A percentile compares a stretch with the other conserved stretches of the same genome.
These are phyloP conservation scores for Morella rubra DNA, from an alignment of 306 rosid genomes.

Conservation along the genomic window DNA sequence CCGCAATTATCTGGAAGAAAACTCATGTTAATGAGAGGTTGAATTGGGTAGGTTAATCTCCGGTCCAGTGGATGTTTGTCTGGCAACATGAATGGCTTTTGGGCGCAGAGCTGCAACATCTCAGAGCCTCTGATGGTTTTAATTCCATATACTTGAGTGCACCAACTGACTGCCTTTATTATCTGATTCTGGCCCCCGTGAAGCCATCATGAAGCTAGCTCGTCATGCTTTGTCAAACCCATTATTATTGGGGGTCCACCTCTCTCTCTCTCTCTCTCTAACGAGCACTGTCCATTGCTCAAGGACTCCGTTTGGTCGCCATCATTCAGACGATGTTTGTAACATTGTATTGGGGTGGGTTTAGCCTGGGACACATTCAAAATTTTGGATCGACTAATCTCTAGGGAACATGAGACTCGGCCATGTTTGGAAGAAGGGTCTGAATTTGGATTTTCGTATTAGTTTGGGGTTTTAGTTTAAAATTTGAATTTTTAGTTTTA, in stretches of 20 bases:
- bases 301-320: not conserved
- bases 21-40: not conserved
- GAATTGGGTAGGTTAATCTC: not conserved
- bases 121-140: slow-evolving; percentile 15
- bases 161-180: slow-evolving; percentile 39
- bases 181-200: slow-evolving; percentile 50
- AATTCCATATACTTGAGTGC: slow-evolving; percentile 44
- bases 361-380: no score
- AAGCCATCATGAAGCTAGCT: slow-evolving; percentile 50
- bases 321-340: no score
- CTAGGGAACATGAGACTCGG: no score
- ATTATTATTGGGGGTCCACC: not conserved
- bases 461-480: no score
- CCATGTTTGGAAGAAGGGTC: no score
- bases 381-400: no score
- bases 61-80: slow-evolving; percentile 29
- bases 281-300: not conserved
- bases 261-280: not conserved
- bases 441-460: no score
- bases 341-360: no score
- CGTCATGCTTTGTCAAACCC: slow-evolving; percentile 40
- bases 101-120: slow-evolving; percentile 27
- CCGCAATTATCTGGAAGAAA: not conserved
- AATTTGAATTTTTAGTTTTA: no score
- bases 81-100: slow-evolving; percentile 32